Evolutionary conservation across 2,329 filamentous ascomycete species (phyloP), one percentile per base, ranked within the genome.

Genomic region (Bimuria novae-zelandiae): DNA sequence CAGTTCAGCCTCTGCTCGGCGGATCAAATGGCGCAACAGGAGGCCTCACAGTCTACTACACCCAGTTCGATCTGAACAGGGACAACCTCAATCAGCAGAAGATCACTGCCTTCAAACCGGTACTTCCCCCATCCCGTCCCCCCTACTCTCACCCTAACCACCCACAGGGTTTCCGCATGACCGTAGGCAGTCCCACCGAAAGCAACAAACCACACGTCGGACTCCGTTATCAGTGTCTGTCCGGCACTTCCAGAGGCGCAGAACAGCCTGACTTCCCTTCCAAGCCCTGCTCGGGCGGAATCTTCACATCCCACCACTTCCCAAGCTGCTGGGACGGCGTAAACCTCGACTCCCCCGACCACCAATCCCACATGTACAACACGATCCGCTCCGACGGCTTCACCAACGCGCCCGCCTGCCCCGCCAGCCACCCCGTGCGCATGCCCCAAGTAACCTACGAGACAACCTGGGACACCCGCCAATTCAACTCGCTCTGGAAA

Each of bases 271-370:
- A 57, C 17, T 57, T 67, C 27, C 64, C 64, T 1, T 58, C 56
- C 17, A 63, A 63, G 49, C 60, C 63, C 3, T 67, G 64, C 53
- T 45, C 59, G 27, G 64, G 63, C 23, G 64, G 64, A 16, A 65
- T 67, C 27, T 65, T 65, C 42, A 59, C 60, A 21, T 60, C 60
- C 1, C 58, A 65, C 16, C 64, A 67, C 45, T 67, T 67, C 32
- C 64, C 63, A 19, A 56, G 48, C 3, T 61, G 59, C 70, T 79
- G 77, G 77, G 76, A 79, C 51, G 77, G 77, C 51, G 71, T 70
- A 59, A 78, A 78, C 65, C 46, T 76, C 6, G 80, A 82, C 62
- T 79, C 79, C 16, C 44, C 62, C 1, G 77, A 85, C 68, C 82
- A 85, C 76, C 29, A 25, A 25, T 35, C 17, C 57, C 84, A 78